Base-by-base conservation (phyloP, 495 filamentous ascomycete species). In the Aspergillus cristatus region DNA sequence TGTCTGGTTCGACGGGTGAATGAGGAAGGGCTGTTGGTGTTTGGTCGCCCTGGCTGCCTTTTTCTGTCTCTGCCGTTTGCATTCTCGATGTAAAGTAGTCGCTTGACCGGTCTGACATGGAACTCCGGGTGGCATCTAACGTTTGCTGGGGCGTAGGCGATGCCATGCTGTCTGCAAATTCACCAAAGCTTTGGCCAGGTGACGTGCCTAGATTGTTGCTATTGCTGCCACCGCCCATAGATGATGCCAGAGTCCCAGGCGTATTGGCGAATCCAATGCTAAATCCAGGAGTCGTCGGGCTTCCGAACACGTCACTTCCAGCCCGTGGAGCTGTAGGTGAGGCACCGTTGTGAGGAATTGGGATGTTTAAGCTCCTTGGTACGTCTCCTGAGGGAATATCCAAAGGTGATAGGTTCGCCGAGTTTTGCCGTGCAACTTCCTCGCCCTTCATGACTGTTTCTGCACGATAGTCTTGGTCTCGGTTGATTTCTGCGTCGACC, bases 401-500 rank as follows among this genome's bases (percentile, higher is more conserved):
- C 40, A 90, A 84, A n/a, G 76, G 78, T 0, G 83, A 79, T 2
- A 75, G 69, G 46, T 78, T 74, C 3, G 59, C 35, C 15, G 78
- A 69, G 25, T 70, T 70, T 7, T 68, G 47, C 24, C 64, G 70
- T 34, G 66, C 62, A 18, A 67, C 55, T 45, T 81, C 79, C 35
- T 75, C 68, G 8, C 73, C 75, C 33, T 67, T 68, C 7, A 76
- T 67, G 14, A 84, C 69, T 8, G 91, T 68, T 32, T 72, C 65
- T 22, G 75, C 67, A 20, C 93, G 76, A 54, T 83, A 82, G 7
- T 62, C 60, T 51, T 79, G 76, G 52, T 98, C 91, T 24, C 85
- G 78, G 38, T 72, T 72, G 45, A 93, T 82, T 59, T 96, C 84
- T 57, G 94, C 86, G 41, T 90, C 83, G 30, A 97, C 85, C 29